These are phyloP conservation scores for Cercospora brassicicola DNA, from an alignment of 2,329 filamentous ascomycete species.

Conservation along the genomic window DNA sequence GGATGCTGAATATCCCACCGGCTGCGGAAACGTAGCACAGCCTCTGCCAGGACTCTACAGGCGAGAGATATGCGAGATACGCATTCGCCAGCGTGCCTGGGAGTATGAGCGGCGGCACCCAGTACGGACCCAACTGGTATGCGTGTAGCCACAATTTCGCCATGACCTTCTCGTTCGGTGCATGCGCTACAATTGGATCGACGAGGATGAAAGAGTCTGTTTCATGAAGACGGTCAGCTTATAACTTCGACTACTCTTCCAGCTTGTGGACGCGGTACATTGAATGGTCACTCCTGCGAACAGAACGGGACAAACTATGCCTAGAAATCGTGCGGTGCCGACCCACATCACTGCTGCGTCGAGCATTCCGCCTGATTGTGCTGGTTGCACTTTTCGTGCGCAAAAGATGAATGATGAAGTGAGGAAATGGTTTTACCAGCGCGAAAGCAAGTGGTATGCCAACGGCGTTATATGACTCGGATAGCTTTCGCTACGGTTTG, in stretches of 20 bases:
- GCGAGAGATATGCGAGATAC: slow-evolving; percentile 28
- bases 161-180: slow-evolving; percentile 37
- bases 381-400: background rate
- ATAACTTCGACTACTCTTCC: background rate
- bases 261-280: slow-evolving; percentile 19
- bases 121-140: slow-evolving; percentile 41
- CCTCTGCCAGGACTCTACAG: background rate
- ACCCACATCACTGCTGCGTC: background rate
- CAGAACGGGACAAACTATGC: slow-evolving; percentile 29
- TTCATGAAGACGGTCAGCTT: background rate
- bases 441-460: background rate
- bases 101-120: slow-evolving; percentile 42
- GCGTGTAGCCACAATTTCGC: slow-evolving; percentile 45
- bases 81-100: slow-evolving; percentile 39
- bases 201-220: slow-evolving; percentile 41
- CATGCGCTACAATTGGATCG: slow-evolving; percentile 39
- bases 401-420: background rate
- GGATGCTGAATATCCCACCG: slow-evolving; percentile 36
- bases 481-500: background rate
- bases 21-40: slow-evolving; percentile 32
- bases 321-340: slow-evolving; percentile 24
- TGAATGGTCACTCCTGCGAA: slow-evolving; percentile 30
- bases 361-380: background rate
- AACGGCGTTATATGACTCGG: background rate
- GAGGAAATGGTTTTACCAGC: background rate